phyloP scores from a whole-genome alignment of 768 basidiomycete species.

The Psilocybe tampanensis region DNA sequence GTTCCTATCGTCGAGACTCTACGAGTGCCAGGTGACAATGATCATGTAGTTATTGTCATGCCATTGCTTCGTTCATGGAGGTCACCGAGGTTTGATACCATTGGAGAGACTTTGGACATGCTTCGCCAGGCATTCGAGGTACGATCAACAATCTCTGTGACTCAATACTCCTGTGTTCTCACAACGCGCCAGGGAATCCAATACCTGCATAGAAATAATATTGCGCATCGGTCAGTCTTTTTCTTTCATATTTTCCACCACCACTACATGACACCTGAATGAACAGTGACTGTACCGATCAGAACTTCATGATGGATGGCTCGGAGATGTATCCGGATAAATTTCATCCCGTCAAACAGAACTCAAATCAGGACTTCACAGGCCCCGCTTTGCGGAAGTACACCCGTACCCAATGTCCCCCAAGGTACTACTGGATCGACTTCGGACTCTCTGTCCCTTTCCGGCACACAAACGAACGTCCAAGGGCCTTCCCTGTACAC shows the following conservation, averaged over 20 bases:
- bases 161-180: no score
- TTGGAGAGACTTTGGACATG: conserved; percentile 36
- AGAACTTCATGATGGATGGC: conserved; percentile 41
- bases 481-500: conserved; percentile 27
- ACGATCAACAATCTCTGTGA: conserved; percentile 1
- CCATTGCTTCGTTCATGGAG: conserved; percentile 26
- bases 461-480: conserved; percentile 20
- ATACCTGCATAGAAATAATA: conserved; percentile 34
- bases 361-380: conserved; percentile 23
- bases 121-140: conserved; percentile 35
- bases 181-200: conserved; percentile 27
- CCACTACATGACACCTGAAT: background rate
- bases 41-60: conserved; percentile 27
- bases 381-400: conserved; percentile 15
- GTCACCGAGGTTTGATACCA: conserved; percentile 33
- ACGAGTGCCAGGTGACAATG: conserved; percentile 22
- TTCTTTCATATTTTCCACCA: background rate
- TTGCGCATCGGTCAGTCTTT: conserved; percentile 40
- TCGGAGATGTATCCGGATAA: conserved; percentile 23
- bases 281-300: conserved; percentile 12
- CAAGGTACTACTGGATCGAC: conserved; percentile 40
- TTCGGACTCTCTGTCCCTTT: conserved; percentile 36
- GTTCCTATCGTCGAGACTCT: conserved; percentile 28
- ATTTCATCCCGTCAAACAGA: conserved; percentile 24
- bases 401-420: conserved; percentile 27